Conservation (phyloP, 139 green algal genomes). For the Dunaliella sp. region DNA sequence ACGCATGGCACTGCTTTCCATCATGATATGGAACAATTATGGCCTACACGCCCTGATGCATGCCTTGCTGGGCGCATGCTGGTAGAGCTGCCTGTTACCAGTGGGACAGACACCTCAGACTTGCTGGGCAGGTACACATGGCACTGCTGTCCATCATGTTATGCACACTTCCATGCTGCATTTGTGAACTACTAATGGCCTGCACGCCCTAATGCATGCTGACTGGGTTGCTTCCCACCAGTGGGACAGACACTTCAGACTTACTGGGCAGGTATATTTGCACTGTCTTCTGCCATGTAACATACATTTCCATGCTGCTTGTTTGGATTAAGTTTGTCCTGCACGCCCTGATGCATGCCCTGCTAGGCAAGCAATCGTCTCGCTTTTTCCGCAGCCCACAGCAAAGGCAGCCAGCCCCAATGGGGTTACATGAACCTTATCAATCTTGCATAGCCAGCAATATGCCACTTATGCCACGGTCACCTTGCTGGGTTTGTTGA, state of each 20-base stretch:
- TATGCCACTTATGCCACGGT: too few species aligned
- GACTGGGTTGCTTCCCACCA: slow-evolving; percentile 80
- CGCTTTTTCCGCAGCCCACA: too few species aligned
- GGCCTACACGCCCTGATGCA: slow-evolving; percentile 58
- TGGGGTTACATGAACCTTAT: too few species aligned
- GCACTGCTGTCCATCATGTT: neutral
- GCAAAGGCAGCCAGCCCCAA: too few species aligned
- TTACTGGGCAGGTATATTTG: slow-evolving; percentile 75
- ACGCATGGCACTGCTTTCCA: neutral
- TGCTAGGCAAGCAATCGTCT: neutral
- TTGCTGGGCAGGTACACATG: slow-evolving; percentile 75
- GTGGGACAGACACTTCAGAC: slow-evolving; percentile 89
- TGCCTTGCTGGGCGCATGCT: slow-evolving; percentile 60
- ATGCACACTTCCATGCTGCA: neutral
- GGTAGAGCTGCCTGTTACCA: slow-evolving; percentile 80
- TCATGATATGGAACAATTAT: slow-evolving; percentile 41
- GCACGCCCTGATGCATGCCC: slow-evolving; percentile 53
- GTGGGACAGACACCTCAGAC: slow-evolving; percentile 89
- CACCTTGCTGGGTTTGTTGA: neutral
- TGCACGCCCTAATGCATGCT: slow-evolving; percentile 64
- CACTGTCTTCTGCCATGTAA: neutral
- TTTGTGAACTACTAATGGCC: slow-evolving; percentile 51
- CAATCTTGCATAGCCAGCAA: too few species aligned
- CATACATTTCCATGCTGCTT: neutral
- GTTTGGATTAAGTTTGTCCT: slow-evolving; percentile 50